phyloP scores from a whole-genome alignment of 768 basidiomycete genomes.

The Lactifluus piperatus region DNA sequence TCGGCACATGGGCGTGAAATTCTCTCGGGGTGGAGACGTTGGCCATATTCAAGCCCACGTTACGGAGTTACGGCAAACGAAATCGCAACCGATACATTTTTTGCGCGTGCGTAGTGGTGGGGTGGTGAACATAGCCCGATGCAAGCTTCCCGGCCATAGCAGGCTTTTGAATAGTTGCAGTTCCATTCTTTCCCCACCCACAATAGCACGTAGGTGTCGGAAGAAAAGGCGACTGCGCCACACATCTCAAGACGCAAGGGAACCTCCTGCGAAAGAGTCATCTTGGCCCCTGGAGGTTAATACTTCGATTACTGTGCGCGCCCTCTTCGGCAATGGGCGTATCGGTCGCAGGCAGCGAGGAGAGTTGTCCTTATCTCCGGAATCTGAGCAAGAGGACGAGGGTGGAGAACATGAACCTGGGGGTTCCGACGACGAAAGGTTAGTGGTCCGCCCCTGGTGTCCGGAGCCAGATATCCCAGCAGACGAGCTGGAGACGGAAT shows the following conservation, averaged over 20 bases:
- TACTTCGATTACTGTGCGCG: constrained; percentile 3
- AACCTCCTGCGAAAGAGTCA: neutral
- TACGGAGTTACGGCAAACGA: too few species aligned
- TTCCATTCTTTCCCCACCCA: neutral
- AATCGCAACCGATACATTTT: too few species aligned
- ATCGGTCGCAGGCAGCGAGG: neutral
- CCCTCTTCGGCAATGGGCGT: neutral
- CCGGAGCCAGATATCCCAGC: constrained; percentile 5
- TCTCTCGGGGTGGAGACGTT: too few species aligned
- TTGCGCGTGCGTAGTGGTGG: too few species aligned
- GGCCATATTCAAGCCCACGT: too few species aligned
- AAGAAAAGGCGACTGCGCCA: neutral
- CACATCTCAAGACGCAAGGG: neutral
- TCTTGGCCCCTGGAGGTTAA: neutral
- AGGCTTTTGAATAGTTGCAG: too few species aligned
- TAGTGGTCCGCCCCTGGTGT: neutral
- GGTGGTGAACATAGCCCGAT: too few species aligned
- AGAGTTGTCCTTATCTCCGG: neutral
- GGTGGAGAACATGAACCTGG: neutral
- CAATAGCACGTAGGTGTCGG: neutral
- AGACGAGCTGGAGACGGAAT: constrained; percentile 15
- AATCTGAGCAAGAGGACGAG: neutral
- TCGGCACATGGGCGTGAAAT: neutral
- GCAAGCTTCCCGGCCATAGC: neutral
- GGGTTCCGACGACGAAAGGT: neutral